Evolutionary conservation across 2,329 filamentous ascomycete genomes (phyloP), one percentile per base, ranked within the genome.

Genomic region (Zymoseptoria ardabiliae): DNA sequence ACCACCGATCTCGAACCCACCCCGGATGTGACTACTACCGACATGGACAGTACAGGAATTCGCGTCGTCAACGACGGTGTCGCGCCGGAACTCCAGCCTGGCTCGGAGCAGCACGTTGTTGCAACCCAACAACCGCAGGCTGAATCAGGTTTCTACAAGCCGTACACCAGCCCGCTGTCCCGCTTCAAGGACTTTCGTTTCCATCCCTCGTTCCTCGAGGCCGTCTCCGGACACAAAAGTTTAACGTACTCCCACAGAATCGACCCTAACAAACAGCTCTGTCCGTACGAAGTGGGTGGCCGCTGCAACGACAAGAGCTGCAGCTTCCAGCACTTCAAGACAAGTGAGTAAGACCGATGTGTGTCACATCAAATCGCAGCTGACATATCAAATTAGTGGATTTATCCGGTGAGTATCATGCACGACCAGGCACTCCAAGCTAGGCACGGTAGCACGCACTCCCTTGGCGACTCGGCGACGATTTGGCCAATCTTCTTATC

Each of bases 241-340:
- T 81, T 95, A 78, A 97, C 92, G 50, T 97, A 93, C 77, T 97
- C 90, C 77, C 90, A 96, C 75, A 87, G 86, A 67, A 96, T 99
- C 75, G 86, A 97, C 72, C 81, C 86, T 22, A 80, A 84, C 61
- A 86, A 83, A 67, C 82, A 84, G 62, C 71, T 97, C 54, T 99
- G 94, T 74, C 87, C 85, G 45, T 87, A 84, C 68, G 90, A 96
- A 74, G 77, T 89, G 53, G 86, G 85, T 56, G 85, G 85, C 61
- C 78, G 80, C 65, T 97, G 94, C 81, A 86, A 87, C 66, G 89
- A 92, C 70, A 73, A 77, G 60, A 79, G 82, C 57, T 99, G 94
- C 76, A 77, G 84, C 58, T 86, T 78, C 65, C 87, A 97, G 78
- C 94, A 99, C 77, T 92, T 96, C 72, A 80, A 66, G 79, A 84